Base-by-base conservation (phyloP, 2,329 filamentous ascomycete species). In the Exophiala lecanii-corni region DNA sequence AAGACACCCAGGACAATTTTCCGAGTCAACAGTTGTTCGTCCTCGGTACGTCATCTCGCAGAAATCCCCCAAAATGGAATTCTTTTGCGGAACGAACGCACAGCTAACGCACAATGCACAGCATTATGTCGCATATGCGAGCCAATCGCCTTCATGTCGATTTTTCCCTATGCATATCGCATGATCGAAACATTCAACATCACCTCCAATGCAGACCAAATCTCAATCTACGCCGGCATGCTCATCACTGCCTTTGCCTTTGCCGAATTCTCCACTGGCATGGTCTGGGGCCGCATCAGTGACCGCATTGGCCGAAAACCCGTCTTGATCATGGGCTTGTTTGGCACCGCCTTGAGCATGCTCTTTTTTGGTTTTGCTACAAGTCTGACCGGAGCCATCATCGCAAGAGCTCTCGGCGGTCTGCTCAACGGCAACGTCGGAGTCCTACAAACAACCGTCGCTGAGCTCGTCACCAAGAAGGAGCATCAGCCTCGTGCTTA, bases 131-230 rank as follows among this genome's bases (percentile, higher is more conserved):
- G 92, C 61, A 91, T 98, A 71, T 96, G 89, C 73, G 92, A 98
- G 64, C 92, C 92, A 39, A 97, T 98, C 65, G 92, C 92, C 4
- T 97, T 98, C 74, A 97, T 96, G 88, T 96, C 89, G 41, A 96
- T 97, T 57, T 97, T 98, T 63, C 92, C 92, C 1, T 98, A 97
- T 66, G 89, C 94, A 57, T 97, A 95, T 71, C 91, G 86, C 72
- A 97, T 98, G 92, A 84, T 97, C 56, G 76, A 89, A 58, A 88
- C 89, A 49, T 97, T 97, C 67, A 74, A 86, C 59, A 82, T 95
- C 61, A 86, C 89, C 50, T 74, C 86, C 35, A 81, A 89, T 60
- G 73, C 84, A 51, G 81, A 76, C 57, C 81, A 85, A 61, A 94
- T 96, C 55, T 86, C 89, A 10, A 79, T 96, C 43, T 97, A 95